phyloP scores from a whole-genome alignment of 768 basidiomycete species.

The Psilocybe tampanensis region DNA sequence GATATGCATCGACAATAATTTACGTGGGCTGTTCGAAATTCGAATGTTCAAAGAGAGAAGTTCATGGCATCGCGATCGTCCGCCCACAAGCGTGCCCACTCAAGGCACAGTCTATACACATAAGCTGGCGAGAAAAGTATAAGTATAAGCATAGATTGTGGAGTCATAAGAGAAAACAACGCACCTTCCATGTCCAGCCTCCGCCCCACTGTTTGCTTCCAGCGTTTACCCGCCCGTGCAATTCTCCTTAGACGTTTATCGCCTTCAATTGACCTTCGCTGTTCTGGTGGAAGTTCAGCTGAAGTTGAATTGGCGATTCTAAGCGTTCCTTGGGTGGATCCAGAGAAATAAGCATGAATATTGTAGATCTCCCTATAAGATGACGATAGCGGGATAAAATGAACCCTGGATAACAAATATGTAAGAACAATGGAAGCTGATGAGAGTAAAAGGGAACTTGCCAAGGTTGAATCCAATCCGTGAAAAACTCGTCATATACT shows the following conservation, averaged over 20 bases:
- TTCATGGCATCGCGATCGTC: constrained; percentile 83
- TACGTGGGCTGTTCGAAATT: background rate
- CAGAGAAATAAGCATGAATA: constrained; percentile 91
- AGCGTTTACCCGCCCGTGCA: constrained; percentile 89
- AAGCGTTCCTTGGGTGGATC: constrained; percentile 66
- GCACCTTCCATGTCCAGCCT: constrained; percentile 91
- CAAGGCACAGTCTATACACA: constrained; percentile 84
- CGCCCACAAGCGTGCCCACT: constrained; percentile 84
- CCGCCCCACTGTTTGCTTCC: constrained; percentile 85
- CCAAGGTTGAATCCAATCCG: constrained; percentile 92
- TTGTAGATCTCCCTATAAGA: constrained; percentile 93
- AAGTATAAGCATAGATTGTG: no score
- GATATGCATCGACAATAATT: constrained; percentile 2
- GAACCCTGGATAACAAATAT: constrained; percentile 60
- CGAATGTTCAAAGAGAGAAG: constrained; percentile 20
- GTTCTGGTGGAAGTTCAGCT: constrained; percentile 32
- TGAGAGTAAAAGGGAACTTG: constrained; percentile 19
- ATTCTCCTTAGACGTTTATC: constrained; percentile 79
- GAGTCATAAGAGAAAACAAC: no score
- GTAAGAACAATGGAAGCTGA: background rate
- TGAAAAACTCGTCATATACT: constrained; percentile 89
- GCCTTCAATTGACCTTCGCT: constrained; percentile 52
- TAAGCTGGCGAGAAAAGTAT: constrained; percentile 64
- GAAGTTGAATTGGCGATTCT: constrained; percentile 52
- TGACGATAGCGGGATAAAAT: constrained; percentile 90